A percentile compares a stretch with the other conserved stretches of the same genome.
Evolutionary conservation across 306 rosid species (phyloP).

Genomic region (Lathyrus tuberosus): DNA sequence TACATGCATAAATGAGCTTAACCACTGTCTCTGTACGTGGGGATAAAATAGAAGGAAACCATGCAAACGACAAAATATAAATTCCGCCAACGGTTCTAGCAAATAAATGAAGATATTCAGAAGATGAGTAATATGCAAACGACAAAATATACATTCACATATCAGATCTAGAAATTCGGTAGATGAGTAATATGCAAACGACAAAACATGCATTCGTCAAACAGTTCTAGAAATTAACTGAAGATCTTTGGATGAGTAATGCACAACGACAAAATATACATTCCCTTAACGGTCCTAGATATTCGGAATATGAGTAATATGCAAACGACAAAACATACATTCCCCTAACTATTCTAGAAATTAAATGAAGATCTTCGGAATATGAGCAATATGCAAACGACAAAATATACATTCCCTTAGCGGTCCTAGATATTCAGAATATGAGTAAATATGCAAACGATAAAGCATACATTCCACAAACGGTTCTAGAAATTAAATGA

Average conservation of each 20-base stretch:
- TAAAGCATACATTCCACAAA: neutral
- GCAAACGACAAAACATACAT: neutral
- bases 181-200: neutral
- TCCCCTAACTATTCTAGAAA: neutral
- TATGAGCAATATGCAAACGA: slow-evolving; percentile 20
- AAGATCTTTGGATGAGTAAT: neutral
- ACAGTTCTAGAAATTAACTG: slow-evolving; percentile 8
- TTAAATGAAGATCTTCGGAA: neutral
- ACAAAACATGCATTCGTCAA: neutral
- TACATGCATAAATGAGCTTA: slow-evolving; percentile 1
- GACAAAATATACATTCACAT: neutral
- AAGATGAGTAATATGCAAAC: slow-evolving; percentile 7
- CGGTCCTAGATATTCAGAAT: neutral
- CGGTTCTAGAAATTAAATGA: slow-evolving; percentile 4
- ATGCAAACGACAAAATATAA: neutral
- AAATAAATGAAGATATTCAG: slow-evolving; percentile 1
- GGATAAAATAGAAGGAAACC: too few relatives aligned
- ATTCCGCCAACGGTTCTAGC: neutral
- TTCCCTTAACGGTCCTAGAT: neutral
- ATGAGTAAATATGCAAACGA: neutral
- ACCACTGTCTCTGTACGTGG: neutral
- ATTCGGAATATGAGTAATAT: too few relatives aligned
- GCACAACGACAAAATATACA: neutral
- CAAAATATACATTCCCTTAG: too few relatives aligned
- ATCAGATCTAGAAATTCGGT: neutral